These are phyloP conservation scores for Telopea speciosissima DNA, from an alignment of 177 flowering plant genomes.

Conservation along the genomic window DNA sequence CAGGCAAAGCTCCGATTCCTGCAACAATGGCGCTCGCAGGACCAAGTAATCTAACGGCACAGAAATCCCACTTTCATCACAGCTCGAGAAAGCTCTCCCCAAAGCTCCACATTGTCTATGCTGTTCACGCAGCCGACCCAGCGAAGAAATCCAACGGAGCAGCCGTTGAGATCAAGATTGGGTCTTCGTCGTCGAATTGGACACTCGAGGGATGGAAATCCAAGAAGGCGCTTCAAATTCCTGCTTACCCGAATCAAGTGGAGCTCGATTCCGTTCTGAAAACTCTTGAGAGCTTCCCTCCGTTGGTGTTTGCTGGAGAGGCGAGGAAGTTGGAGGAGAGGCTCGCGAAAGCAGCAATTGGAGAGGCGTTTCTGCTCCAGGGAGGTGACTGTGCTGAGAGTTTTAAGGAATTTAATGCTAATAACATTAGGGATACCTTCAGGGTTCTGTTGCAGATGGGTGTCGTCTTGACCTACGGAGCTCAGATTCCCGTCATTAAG, in stretches of 20 bases:
- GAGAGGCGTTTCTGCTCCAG: conserved; percentile 50
- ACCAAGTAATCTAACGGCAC: conserved; percentile 5
- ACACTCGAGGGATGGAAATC: conserved; percentile 35
- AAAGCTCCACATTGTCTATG: too few relatives aligned
- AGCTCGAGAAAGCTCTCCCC: background rate
- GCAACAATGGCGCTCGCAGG: conserved; percentile 13
- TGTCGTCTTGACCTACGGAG: conserved; percentile 45
- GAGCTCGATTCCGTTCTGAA: conserved; percentile 35
- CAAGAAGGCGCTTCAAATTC: conserved; percentile 41
- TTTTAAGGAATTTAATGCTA: conserved; percentile 53
- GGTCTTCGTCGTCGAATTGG: conserved; percentile 17
- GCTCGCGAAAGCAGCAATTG: conserved; percentile 45
- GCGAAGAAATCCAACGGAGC: conserved; percentile 9
- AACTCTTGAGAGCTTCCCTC: conserved; percentile 37
- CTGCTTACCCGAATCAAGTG: conserved; percentile 35
- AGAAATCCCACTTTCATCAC: background rate
- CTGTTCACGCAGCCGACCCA: background rate
- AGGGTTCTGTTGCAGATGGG: conserved; percentile 57
- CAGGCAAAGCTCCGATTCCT: too few relatives aligned
- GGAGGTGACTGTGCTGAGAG: conserved; percentile 29
- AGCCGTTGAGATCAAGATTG: too few relatives aligned
- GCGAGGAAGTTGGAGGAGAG: conserved; percentile 50
- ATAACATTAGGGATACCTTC: conserved; percentile 51
- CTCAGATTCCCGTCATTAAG: conserved; percentile 52
- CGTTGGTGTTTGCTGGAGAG: conserved; percentile 57